Base-by-base conservation (phyloP, 805 yeast species). In the Schizosaccharomyces japonicus region DNA sequence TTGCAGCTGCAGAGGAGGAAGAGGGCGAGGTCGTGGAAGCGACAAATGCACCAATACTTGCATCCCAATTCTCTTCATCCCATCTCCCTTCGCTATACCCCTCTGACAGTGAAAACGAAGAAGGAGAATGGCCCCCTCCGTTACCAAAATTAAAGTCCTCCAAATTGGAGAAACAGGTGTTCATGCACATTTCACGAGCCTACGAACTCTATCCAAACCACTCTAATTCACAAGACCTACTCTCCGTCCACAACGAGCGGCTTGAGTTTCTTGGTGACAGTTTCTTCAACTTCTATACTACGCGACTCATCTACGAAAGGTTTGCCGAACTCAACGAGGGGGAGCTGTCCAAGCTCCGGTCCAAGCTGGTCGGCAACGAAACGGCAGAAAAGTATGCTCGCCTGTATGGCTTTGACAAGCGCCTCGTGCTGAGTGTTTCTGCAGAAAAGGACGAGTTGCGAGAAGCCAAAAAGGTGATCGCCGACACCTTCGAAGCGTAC, bases 181-280 rank as follows among this genome's bases (percentile, higher is more conserved):
- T 42, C 17, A 42, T 21, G 19, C 46, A 42, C 25, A 28, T 29
- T 27, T 42, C 46, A 5, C 21, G 31, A 28, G 46, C 46, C 3
- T 29, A 42, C 13, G 46, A 42, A 15, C 31, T 28, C 19, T 42
- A 28, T 17, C 31, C 31, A 28, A 29, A 29, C 23, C 46, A 42
- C 13, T 28, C 31, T 6, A 42, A 42, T 42, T 28, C 46, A 8
- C 17, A 27, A 8, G 33, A 28, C 8, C 23, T 29, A 13, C 32
- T 42, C 13, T 28, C 15, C 25, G 30, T 29, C 29, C 46, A 48
- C 26, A 49, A 52, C 48, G 53, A 52, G 27, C 48, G 54, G 13
- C 48, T 51, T 23, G 54, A 52, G 47, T 52, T 49, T 27, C 31
- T 52, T n/a, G 54, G 54, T 26, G 54, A 52, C 44, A 47, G 52